phyloP scores from a whole-genome alignment of 108 stramenopile genomes.

The Cyclotella atomus region DNA sequence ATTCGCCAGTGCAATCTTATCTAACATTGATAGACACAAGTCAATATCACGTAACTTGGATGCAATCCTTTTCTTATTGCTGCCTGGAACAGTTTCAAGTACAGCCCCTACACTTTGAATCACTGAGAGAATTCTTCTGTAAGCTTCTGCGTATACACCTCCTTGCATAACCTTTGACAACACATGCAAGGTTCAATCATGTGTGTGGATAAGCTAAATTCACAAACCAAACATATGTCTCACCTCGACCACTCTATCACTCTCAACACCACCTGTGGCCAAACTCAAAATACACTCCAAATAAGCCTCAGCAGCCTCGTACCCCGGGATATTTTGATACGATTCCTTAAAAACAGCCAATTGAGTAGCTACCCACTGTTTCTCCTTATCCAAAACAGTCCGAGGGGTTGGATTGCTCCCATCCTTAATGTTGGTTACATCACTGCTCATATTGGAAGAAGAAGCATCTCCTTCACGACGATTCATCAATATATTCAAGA shows the following conservation, averaged over 20 bases:
- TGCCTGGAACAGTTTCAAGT: constrained; percentile 51
- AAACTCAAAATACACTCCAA: constrained; percentile 80
- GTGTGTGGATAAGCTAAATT: background rate
- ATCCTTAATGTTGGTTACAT: background rate
- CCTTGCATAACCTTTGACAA: constrained; percentile 50
- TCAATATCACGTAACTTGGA: constrained; percentile 74
- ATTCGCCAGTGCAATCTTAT: constrained; percentile 62
- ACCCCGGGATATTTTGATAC: constrained; percentile 65
- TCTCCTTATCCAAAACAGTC: constrained; percentile 51
- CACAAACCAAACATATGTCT: constrained; percentile 1
- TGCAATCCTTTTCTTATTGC: constrained; percentile 55
- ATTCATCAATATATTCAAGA: constrained; percentile 77
- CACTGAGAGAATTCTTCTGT: constrained; percentile 69
- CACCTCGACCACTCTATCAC: constrained; percentile 71
- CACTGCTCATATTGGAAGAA: background rate
- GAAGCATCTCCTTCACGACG: constrained; percentile 34
- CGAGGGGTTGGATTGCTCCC: constrained; percentile 39
- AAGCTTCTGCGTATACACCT: constrained; percentile 71
- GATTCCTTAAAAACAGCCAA: constrained; percentile 66
- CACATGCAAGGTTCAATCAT: background rate
- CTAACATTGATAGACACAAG: constrained; percentile 84
- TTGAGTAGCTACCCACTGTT: constrained; percentile 74
- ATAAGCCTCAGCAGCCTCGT: constrained; percentile 76
- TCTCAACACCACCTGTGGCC: constrained; percentile 79
- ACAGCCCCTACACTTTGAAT: constrained; percentile 75